Conservation (phyloP, 2,329 filamentous ascomycete species). For the Raffaelea ambrosiae region DNA sequence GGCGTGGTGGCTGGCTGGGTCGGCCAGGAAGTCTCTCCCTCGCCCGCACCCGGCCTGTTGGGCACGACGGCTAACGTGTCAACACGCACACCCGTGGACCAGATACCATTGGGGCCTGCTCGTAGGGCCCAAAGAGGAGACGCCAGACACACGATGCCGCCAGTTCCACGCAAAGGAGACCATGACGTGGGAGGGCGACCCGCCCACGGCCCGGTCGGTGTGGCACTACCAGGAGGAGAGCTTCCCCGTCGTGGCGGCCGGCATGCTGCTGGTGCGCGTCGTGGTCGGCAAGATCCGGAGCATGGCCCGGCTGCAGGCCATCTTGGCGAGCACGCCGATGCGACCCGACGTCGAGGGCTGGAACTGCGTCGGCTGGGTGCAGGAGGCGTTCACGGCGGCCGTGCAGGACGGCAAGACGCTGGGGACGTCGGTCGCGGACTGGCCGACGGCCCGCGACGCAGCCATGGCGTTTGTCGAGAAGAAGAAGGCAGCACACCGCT, state of each 20-base stretch:
- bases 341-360: background rate
- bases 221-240: conserved; percentile 1
- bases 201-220: background rate
- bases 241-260: background rate
- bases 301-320: background rate
- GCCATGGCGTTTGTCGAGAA: conserved; percentile 1
- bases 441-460: background rate
- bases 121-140: no score
- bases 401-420: background rate
- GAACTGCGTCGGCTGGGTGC: conserved; percentile 3
- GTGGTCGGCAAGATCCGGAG: conserved; percentile 2
- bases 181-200: background rate
- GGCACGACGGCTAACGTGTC: no score
- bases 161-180: conserved; percentile 2
- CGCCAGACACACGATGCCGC: background rate
- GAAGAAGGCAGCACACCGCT: conserved; percentile 3
- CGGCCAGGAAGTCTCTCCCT: no score
- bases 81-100: no score
- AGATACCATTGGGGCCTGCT: no score
- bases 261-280: conserved; percentile 4
- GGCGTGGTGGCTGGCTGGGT: no score
- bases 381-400: background rate
- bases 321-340: background rate
- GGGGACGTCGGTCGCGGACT: conserved; percentile 2
- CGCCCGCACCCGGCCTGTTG: no score